Evolutionary conservation across 2,329 filamentous ascomycete genomes (phyloP).

Genomic region (Shiraia bambusicola): DNA sequence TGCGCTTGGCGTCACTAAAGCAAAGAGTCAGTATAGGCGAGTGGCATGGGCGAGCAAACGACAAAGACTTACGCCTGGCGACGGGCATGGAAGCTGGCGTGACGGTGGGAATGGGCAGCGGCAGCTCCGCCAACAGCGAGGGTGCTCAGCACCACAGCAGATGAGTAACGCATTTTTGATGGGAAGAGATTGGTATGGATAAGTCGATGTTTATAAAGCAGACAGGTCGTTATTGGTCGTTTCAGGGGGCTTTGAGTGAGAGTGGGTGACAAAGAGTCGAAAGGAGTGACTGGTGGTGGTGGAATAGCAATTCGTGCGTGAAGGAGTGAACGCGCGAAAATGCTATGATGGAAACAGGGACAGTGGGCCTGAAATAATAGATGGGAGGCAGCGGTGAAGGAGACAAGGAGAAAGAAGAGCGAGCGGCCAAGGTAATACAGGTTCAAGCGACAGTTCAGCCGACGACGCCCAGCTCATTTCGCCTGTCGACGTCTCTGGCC

Average conservation of each 20-base stretch:
- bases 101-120: constrained; percentile 34
- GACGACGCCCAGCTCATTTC: constrained; percentile 31
- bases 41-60: not conserved
- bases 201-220: constrained; percentile 12
- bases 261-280: constrained; percentile 7
- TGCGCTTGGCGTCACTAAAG: constrained; percentile 35
- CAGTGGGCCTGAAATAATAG: constrained; percentile 28
- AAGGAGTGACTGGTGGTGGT: constrained; percentile 34
- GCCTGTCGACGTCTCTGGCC: constrained; percentile 14
- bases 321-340: constrained; percentile 44
- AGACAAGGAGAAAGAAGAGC: constrained; percentile 21
- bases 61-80: constrained; percentile 32
- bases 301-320: constrained; percentile 34
- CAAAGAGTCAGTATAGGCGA: constrained; percentile 13
- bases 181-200: constrained; percentile 3
- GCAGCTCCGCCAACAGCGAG: constrained; percentile 40
- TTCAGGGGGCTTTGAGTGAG: constrained; percentile 5
- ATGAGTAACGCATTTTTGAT: constrained; percentile 40
- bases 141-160: constrained; percentile 42
- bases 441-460: constrained; percentile 22
- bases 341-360: constrained; percentile 28
- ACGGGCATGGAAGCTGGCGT: constrained; percentile 42
- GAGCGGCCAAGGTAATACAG: constrained; percentile 27
- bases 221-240: constrained; percentile 33
- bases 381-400: constrained; percentile 25